phyloP scores from a whole-genome alignment of 2,329 filamentous ascomycete species.

The Purpureocillium lavendulum region DNA sequence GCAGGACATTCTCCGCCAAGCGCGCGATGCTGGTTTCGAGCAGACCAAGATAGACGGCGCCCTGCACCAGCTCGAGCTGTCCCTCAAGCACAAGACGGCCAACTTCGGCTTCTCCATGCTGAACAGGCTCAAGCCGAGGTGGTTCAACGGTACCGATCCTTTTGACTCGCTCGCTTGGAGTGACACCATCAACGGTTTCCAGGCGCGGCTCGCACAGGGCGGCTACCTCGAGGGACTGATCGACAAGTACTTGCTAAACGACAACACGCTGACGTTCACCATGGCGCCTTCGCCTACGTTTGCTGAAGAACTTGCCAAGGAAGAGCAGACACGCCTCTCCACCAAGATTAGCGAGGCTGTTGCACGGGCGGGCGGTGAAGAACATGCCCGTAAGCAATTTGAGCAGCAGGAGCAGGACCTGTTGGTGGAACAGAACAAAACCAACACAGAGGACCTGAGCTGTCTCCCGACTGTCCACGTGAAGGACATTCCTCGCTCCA shows the following conservation, averaged over 20 bases:
- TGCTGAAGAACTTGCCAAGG: constrained; percentile 62
- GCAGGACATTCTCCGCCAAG: constrained; percentile 61
- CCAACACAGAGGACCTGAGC: constrained; percentile 75
- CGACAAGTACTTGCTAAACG: constrained; percentile 83
- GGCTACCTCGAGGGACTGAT: constrained; percentile 78
- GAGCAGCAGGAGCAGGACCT: constrained; percentile 73
- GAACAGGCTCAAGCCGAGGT: constrained; percentile 79
- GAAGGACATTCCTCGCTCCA: constrained; percentile 75
- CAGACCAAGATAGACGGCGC: constrained; percentile 86
- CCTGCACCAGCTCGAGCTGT: constrained; percentile 87
- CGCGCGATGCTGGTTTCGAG: constrained; percentile 72
- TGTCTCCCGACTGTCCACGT: constrained; percentile 84
- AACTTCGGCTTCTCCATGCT: constrained; percentile 89
- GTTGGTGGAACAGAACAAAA: constrained; percentile 73
- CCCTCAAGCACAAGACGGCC: constrained; percentile 91
- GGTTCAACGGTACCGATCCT: constrained; percentile 93
- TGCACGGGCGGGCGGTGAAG: constrained; percentile 59
- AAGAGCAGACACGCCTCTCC: constrained; percentile 69
- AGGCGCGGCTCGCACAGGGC: constrained; percentile 63
- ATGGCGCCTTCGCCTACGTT: constrained; percentile 82
- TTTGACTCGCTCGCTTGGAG: constrained; percentile 91
- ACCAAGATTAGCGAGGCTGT: constrained; percentile 65
- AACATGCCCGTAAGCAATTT: constrained; percentile 63
- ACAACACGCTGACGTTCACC: constrained; percentile 82
- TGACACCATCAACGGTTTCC: constrained; percentile 75